phyloP scores from a whole-genome alignment of 257 asterid species.

The Cordia subcordata region DNA sequence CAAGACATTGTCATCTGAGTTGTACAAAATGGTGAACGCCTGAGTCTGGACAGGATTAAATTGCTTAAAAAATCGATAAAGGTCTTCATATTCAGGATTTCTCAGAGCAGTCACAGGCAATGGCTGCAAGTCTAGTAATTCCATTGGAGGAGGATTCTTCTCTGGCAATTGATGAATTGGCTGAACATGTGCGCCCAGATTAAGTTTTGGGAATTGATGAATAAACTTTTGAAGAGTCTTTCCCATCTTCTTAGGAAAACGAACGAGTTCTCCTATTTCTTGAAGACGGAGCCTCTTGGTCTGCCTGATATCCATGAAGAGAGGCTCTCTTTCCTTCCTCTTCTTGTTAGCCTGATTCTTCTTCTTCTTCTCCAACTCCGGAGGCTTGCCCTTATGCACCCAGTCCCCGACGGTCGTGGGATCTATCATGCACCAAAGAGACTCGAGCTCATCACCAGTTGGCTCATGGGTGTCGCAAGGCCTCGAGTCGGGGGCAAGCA shows the following conservation, averaged over 20 bases:
- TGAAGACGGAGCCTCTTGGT: constrained; percentile 29
- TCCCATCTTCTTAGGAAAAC: constrained; percentile 36
- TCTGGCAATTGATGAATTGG: constrained; percentile 41
- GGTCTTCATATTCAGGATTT: constrained; percentile 33
- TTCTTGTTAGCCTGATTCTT: constrained; percentile 26
- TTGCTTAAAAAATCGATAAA: constrained; percentile 34
- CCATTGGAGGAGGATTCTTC: constrained; percentile 41
- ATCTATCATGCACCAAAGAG: constrained; percentile 36
- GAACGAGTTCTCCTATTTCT: constrained; percentile 36
- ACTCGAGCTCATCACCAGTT: constrained; percentile 43
- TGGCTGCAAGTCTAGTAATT: constrained; percentile 41
- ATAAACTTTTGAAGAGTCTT: constrained; percentile 28
- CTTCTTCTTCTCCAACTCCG: constrained; percentile 33
- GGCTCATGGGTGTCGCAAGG: constrained; percentile 52
- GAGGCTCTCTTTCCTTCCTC: constrained; percentile 31
- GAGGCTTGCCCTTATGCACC: constrained; percentile 32
- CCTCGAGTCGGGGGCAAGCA: constrained; percentile 42
- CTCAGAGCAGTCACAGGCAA: constrained; percentile 39
- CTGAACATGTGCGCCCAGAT: constrained; percentile 36
- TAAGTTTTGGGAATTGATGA: constrained; percentile 45
- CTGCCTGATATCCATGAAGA: constrained; percentile 23
- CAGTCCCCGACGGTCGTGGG: constrained; percentile 36
- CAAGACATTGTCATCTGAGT: constrained; percentile 40
- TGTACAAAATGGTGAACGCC: constrained; percentile 36
- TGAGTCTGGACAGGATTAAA: constrained; percentile 47